Evolutionary conservation across 2,329 filamentous ascomycete genomes (phyloP).

Genomic region (Colletotrichum endophyticum): DNA sequence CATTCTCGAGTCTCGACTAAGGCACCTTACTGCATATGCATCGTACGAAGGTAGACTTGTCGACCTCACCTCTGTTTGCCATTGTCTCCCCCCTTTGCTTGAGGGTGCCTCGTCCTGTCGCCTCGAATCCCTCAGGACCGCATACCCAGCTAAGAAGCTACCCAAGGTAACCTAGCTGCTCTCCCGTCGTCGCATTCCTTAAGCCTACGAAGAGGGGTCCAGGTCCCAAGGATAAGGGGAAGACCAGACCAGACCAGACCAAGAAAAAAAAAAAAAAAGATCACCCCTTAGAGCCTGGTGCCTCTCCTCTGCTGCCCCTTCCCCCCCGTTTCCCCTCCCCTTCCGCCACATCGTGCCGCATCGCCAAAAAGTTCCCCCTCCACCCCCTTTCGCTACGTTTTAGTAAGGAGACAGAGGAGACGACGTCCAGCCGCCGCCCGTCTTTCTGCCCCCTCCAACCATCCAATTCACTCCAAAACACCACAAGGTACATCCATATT

Average conservation of each 20-base stretch:
- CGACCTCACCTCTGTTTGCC: not conserved
- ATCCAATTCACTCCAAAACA: not conserved
- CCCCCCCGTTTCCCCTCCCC: not conserved
- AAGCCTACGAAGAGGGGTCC: not conserved
- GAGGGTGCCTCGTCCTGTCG: not conserved
- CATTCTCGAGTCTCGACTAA: not conserved
- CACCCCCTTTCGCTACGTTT: not conserved
- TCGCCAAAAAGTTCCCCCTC: not conserved
- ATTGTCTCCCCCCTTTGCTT: not conserved
- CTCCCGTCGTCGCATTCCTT: not conserved
- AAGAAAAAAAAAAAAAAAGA: not conserved
- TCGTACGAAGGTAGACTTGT: not conserved
- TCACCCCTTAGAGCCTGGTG: not conserved
- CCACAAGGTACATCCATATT: not conserved
- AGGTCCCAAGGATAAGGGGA: not conserved
- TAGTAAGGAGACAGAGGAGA: not conserved
- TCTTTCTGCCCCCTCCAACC: not conserved
- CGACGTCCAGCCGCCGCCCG: not conserved
- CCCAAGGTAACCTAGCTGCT: constrained; percentile 6
- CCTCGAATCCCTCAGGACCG: not conserved
- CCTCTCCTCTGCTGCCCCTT: not conserved
- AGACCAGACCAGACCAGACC: not conserved
- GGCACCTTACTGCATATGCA: not conserved
- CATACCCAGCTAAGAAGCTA: not conserved
- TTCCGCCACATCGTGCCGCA: not conserved